A percentile compares a stretch with the other conserved stretches of the same genome.
These are phyloP conservation scores for Neonectria magnoliae DNA, from an alignment of 2,329 filamentous ascomycete genomes.

Conservation along the genomic window DNA sequence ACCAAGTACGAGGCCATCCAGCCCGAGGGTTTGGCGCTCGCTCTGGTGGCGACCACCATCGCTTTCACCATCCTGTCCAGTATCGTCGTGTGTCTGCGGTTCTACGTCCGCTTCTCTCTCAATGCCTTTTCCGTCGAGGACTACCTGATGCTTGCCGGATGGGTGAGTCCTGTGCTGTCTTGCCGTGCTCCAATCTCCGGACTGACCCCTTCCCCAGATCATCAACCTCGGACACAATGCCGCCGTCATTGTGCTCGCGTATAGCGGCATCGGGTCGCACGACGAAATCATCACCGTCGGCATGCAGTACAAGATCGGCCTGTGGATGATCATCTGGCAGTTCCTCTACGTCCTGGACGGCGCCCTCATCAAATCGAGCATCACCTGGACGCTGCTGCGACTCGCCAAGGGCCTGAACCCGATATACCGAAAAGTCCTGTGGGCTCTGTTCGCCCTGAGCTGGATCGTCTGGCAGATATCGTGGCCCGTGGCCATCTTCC, in stretches of 20 bases:
- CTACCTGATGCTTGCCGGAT: constrained; percentile 28
- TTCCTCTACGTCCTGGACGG: constrained; percentile 30
- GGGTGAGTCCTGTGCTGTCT: constrained; percentile 21
- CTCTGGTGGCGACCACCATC: constrained; percentile 23
- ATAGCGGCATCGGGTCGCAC: constrained; percentile 24
- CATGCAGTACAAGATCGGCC: constrained; percentile 31
- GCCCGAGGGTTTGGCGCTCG: constrained; percentile 28
- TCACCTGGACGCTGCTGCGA: constrained; percentile 29
- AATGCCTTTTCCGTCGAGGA: constrained; percentile 21
- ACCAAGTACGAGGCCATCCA: constrained; percentile 29
- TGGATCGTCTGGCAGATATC: constrained; percentile 33
- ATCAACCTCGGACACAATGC: constrained; percentile 29
- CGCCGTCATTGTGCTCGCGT: constrained; percentile 21
- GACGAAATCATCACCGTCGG: constrained; percentile 30
- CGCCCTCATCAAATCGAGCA: constrained; percentile 31
- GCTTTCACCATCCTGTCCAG: constrained; percentile 24
- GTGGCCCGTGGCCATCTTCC: constrained; percentile 35
- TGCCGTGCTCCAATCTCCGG: background rate
- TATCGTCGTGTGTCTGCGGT: constrained; percentile 18
- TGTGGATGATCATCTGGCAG: constrained; percentile 33
- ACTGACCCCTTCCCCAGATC: constrained; percentile 11
- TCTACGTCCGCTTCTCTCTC: constrained; percentile 7
- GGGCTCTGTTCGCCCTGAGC: constrained; percentile 22
- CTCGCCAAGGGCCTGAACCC: constrained; percentile 27
- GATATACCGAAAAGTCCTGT: constrained; percentile 12